phyloP scores from a whole-genome alignment of 495 filamentous ascomycete species.

The Tirmania nivea region DNA sequence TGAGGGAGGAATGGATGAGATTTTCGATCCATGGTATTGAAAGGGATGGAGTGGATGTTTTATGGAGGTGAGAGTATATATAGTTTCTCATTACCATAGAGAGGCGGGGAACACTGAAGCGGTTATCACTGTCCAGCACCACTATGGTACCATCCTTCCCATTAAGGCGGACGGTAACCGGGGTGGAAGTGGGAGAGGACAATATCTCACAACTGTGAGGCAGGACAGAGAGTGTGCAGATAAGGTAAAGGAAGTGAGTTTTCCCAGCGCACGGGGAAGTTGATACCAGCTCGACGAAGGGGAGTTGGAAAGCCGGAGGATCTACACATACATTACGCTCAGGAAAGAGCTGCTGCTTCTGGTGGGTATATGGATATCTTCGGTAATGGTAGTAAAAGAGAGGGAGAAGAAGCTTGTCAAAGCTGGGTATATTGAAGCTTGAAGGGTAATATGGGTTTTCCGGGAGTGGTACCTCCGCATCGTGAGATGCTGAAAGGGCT shows the following conservation, averaged over 20 bases:
- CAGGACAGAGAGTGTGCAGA: background rate
- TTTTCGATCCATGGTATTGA: background rate
- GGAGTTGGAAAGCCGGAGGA: background rate
- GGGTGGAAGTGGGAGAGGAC: background rate
- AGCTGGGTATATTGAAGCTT: too few relatives aligned
- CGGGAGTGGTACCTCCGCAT: too few relatives aligned
- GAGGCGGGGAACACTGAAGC: background rate
- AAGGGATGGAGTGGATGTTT: background rate
- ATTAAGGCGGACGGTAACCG: background rate
- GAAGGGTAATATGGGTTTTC: too few relatives aligned
- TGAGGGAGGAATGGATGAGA: background rate
- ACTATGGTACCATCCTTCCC: background rate
- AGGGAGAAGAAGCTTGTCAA: too few relatives aligned
- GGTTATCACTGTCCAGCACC: background rate
- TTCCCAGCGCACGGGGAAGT: background rate
- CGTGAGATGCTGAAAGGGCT: too few relatives aligned
- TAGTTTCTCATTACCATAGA: background rate
- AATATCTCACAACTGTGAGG: background rate
- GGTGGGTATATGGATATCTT: too few relatives aligned
- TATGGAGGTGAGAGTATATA: background rate
- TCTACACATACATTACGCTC: too few relatives aligned
- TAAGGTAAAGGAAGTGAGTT: background rate
- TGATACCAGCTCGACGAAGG: background rate
- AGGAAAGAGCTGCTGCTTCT: too few relatives aligned
- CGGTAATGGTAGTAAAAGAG: too few relatives aligned